phyloP scores from a whole-genome alignment of 2,329 filamentous ascomycete species.

The Emmonsiellopsis sp. region DNA sequence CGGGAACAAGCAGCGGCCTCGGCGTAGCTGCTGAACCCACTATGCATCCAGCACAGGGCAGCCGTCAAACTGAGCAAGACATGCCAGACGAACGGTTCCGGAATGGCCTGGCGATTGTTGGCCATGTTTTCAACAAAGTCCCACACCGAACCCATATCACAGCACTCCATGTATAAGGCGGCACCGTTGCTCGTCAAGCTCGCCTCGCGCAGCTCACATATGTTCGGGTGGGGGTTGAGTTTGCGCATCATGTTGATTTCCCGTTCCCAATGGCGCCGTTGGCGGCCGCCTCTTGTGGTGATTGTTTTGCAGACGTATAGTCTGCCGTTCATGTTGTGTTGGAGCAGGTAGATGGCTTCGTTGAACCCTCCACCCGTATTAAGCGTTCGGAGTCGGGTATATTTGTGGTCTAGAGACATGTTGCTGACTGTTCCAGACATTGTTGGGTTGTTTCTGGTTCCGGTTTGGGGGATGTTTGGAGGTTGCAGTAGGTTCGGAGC shows the following conservation, averaged over 20 bases:
- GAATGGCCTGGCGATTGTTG: not conserved
- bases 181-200: not conserved
- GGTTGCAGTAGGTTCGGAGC: too few relatives aligned
- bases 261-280: too few relatives aligned
- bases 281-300: too few relatives aligned
- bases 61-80: slow-evolving; percentile 8
- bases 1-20: not conserved
- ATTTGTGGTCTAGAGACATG: too few relatives aligned
- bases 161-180: slow-evolving; percentile 14
- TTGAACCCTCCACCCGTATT: not conserved
- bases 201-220: too few relatives aligned
- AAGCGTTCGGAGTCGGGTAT: too few relatives aligned
- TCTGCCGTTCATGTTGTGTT: not conserved
- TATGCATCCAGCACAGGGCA: slow-evolving; percentile 13
- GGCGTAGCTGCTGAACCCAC: slow-evolving; percentile 5
- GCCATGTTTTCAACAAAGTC: slow-evolving; percentile 6
- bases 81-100: slow-evolving; percentile 11
- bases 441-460: too few relatives aligned
- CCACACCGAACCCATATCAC: slow-evolving; percentile 10
- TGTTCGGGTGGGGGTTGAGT: too few relatives aligned
- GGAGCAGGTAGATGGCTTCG: not conserved
- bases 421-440: too few relatives aligned
- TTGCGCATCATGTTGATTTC: too few relatives aligned
- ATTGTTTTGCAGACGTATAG: too few relatives aligned
- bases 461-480: too few relatives aligned